Evolutionary conservation across 768 basidiomycete species (phyloP).

Genomic region (Cyathus striatus): DNA sequence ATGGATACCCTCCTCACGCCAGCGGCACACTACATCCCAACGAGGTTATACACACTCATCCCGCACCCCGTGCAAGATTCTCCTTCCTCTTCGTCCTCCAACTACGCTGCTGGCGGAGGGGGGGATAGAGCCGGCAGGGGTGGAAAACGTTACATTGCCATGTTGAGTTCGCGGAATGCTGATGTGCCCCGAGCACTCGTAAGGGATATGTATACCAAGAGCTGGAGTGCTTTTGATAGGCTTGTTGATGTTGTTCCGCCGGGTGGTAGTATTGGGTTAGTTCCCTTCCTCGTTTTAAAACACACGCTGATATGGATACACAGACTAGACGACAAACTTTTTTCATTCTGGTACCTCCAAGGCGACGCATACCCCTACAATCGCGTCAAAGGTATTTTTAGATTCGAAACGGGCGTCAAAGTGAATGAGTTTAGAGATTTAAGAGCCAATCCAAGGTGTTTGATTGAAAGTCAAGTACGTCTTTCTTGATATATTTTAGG

Average conservation of each 20-base stretch:
- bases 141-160: neutral
- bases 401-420: conserved; percentile 85
- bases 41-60: conserved; percentile 66
- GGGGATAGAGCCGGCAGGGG: no score
- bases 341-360: conserved; percentile 86
- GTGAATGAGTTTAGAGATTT: conserved; percentile 87
- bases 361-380: conserved; percentile 71
- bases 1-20: conserved; percentile 77
- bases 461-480: conserved; percentile 78
- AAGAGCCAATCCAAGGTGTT: conserved; percentile 82
- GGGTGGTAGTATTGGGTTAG: conserved; percentile 83
- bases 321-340: conserved; percentile 89
- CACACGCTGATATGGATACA: no score
- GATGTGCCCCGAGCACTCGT: conserved; percentile 82
- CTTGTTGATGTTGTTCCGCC: conserved; percentile 88
- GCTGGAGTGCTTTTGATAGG: conserved; percentile 88
- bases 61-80: conserved; percentile 82
- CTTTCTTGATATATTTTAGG: no score
- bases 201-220: conserved; percentile 89
- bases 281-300: conserved; percentile 10
- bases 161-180: conserved; percentile 51
- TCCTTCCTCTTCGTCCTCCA: no score
- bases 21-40: conserved; percentile 70
- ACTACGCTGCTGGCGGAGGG: no score
- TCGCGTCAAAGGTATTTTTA: conserved; percentile 80